Percentiles rank a stretch among this genome's conserved stretches.
Conservation (phyloP, 139 green algal species). For the Micractinium conductrix region DNA sequence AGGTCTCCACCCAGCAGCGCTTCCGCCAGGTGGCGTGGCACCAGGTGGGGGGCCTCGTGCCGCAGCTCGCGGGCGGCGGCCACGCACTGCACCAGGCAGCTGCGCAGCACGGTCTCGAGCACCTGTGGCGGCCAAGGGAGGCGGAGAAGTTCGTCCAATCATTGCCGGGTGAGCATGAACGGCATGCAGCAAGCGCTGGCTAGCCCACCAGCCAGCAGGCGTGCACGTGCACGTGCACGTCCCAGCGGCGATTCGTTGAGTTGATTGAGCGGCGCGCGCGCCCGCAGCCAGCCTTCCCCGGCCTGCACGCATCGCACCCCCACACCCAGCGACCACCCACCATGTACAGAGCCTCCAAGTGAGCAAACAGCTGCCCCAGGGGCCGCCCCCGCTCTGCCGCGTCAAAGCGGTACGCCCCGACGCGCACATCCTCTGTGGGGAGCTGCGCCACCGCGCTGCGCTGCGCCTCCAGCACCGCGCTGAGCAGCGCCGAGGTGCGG, state of each 20-base stretch:
- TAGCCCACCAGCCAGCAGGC: too few relatives aligned
- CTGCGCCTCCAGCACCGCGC: neutral
- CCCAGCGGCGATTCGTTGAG: too few relatives aligned
- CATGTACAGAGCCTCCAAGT: neutral
- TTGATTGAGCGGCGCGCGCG: too few relatives aligned
- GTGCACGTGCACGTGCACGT: too few relatives aligned
- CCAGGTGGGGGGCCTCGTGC: neutral
- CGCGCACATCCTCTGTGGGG: neutral
- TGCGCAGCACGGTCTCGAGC: neutral
- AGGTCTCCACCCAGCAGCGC: neutral
- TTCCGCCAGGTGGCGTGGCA: neutral
- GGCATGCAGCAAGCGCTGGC: too few relatives aligned
- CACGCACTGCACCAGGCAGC: neutral
- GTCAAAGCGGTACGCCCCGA: conserved; percentile 7
- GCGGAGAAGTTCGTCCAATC: neutral
- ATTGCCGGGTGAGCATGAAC: too few relatives aligned
- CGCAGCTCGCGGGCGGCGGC: neutral
- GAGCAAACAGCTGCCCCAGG: neutral
- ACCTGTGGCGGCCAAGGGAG: neutral
- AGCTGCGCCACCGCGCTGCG: neutral
- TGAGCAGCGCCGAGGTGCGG: neutral
- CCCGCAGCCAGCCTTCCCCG: too few relatives aligned
- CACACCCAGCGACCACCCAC: neutral
- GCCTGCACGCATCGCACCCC: too few relatives aligned
- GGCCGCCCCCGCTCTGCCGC: neutral